phyloP scores from a whole-genome alignment of 768 basidiomycete species.

The Collybia nuda region DNA sequence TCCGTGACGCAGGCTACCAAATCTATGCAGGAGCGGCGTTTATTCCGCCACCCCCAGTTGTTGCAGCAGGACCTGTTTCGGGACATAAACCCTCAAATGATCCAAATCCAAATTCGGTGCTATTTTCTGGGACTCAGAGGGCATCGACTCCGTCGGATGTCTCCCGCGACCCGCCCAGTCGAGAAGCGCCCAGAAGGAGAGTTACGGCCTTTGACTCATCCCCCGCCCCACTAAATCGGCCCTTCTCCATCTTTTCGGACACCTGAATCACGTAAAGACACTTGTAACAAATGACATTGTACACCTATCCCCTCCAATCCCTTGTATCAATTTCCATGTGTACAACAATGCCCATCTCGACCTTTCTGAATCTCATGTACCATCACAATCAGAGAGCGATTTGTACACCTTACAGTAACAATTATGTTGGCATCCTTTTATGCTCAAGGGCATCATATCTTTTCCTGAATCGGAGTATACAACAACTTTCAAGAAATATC shows the following conservation, averaged over 20 bases:
- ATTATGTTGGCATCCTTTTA: no score
- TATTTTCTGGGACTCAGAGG: not conserved
- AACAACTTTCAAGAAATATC: no score
- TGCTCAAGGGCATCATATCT: no score
- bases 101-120: not conserved
- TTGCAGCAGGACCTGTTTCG: not conserved
- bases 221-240: conserved; percentile 1
- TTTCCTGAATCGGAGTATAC: no score
- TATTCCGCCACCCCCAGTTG: not conserved
- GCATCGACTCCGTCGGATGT: not conserved
- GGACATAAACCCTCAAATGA: not conserved
- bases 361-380: no score
- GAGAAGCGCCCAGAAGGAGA: not conserved
- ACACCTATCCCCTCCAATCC: no score
- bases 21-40: conserved; percentile 6
- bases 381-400: no score
- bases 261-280: not conserved
- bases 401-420: no score
- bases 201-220: not conserved
- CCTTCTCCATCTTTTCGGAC: not conserved
- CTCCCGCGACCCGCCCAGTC: not conserved
- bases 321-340: no score
- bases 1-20: not conserved
- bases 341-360: no score
- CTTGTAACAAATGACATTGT: no score